phyloP scores from a whole-genome alignment of 805 yeast species.

The Diddensiella caesifluorescens region DNA sequence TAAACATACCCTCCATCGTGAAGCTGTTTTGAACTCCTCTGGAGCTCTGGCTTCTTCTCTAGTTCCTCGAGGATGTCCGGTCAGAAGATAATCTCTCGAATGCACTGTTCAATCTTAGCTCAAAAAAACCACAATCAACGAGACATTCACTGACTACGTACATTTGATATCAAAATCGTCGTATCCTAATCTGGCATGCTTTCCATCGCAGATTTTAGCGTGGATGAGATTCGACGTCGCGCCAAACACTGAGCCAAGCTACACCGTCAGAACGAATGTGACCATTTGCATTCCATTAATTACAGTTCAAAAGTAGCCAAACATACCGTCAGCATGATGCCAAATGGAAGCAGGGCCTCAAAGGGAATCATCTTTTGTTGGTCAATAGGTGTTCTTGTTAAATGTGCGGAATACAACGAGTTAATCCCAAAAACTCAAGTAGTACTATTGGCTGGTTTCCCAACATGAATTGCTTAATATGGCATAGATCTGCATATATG shows the following conservation, averaged over 20 bases:
- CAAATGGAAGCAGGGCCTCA: slow-evolving; percentile 62
- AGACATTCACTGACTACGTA: background rate
- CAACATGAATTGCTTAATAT: too few relatives aligned
- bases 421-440: too few relatives aligned
- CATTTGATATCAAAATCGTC: slow-evolving; percentile 27
- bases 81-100: slow-evolving; percentile 70
- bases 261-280: too few relatives aligned
- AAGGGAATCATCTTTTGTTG: slow-evolving; percentile 48
- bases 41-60: slow-evolving; percentile 63
- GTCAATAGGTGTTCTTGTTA: too few relatives aligned
- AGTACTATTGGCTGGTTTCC: too few relatives aligned
- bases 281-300: too few relatives aligned
- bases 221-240: slow-evolving; percentile 39
- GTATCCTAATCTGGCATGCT: slow-evolving; percentile 53
- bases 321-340: slow-evolving; percentile 49
- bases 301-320: background rate
- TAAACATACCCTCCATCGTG: slow-evolving; percentile 36
- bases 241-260: too few relatives aligned
- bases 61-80: slow-evolving; percentile 71
- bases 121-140: slow-evolving; percentile 3
- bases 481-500: too few relatives aligned
- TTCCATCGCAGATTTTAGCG: slow-evolving; percentile 43
- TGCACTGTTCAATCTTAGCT: slow-evolving; percentile 35
- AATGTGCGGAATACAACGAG: too few relatives aligned
- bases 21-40: slow-evolving; percentile 69